These are phyloP conservation scores for Sonneratia alba DNA, from an alignment of 345 rosid genomes.

Conservation along the genomic window DNA sequence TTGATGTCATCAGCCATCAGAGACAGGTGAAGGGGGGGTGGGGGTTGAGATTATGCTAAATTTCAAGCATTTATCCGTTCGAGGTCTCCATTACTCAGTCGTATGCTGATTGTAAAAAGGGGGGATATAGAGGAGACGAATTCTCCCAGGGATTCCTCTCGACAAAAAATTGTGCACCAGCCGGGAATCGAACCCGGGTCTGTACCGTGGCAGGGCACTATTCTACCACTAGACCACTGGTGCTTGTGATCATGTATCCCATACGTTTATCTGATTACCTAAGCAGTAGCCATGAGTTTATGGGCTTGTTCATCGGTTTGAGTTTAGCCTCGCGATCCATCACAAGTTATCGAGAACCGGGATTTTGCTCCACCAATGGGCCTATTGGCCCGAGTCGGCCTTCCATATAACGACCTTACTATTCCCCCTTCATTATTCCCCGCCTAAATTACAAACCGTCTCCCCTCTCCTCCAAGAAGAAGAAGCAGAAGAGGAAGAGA, in stretches of 20 bases:
- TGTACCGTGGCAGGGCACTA: slow-evolving; percentile 68
- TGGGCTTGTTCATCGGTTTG: no score
- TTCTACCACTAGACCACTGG: slow-evolving; percentile 85
- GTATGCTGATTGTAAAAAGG: no score
- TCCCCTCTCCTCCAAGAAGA: slow-evolving; percentile 3
- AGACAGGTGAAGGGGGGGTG: neutral
- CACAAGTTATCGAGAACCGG: no score
- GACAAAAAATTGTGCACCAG: no score
- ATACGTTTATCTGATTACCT: no score
- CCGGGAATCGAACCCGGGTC: slow-evolving; percentile 62
- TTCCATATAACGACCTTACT: neutral
- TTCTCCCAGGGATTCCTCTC: no score
- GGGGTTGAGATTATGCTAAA: no score
- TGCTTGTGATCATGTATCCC: slow-evolving; percentile 8
- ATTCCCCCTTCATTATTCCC: neutral
- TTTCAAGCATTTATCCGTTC: neutral
- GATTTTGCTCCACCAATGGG: neutral
- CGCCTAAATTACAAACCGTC: neutral
- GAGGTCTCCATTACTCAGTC: neutral
- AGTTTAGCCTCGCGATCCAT: no score
- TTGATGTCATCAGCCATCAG: neutral
- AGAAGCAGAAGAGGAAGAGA: neutral
- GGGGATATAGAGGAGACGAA: no score
- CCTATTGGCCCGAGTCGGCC: neutral
- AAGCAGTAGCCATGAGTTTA: no score